phyloP scores from a whole-genome alignment of 2,329 filamentous ascomycete genomes.

The Xylariaceae sp. region DNA sequence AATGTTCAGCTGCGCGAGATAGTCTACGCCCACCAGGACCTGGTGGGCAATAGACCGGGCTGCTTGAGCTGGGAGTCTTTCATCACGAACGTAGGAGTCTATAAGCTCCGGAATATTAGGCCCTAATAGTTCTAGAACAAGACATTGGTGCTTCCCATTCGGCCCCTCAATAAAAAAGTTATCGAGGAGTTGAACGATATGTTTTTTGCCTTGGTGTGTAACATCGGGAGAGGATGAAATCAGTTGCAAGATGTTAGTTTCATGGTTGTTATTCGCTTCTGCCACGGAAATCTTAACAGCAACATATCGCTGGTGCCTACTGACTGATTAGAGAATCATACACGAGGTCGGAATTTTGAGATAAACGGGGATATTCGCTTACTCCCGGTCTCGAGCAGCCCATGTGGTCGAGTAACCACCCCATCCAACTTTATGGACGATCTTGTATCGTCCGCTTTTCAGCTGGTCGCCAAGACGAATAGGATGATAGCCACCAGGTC shows the following conservation, averaged over 20 bases:
- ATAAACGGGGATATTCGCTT: background rate
- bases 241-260: background rate
- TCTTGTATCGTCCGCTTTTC: conserved; percentile 23
- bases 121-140: conserved; percentile 20
- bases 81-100: background rate
- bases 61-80: conserved; percentile 2
- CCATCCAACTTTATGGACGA: conserved; percentile 32
- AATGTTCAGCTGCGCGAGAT: conserved; percentile 7
- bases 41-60: conserved; percentile 9
- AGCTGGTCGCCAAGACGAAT: conserved; percentile 28
- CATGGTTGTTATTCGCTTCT: background rate
- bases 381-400: conserved; percentile 18
- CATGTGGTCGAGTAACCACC: conserved; percentile 28
- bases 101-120: conserved; percentile 6
- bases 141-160: conserved; percentile 19
- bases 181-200: conserved; percentile 17
- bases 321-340: background rate
- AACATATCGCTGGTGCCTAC: conserved; percentile 13
- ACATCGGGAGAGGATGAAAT: conserved; percentile 2
- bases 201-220: background rate
- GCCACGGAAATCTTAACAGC: conserved; percentile 16
- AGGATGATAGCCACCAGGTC: conserved; percentile 30
- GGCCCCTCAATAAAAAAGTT: conserved; percentile 14
- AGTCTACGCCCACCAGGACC: conserved; percentile 5
- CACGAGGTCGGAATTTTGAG: background rate